Evolutionary conservation across 805 yeast species (phyloP), one percentile per base, ranked within the genome.

Genomic region (Candida tallmaniae): DNA sequence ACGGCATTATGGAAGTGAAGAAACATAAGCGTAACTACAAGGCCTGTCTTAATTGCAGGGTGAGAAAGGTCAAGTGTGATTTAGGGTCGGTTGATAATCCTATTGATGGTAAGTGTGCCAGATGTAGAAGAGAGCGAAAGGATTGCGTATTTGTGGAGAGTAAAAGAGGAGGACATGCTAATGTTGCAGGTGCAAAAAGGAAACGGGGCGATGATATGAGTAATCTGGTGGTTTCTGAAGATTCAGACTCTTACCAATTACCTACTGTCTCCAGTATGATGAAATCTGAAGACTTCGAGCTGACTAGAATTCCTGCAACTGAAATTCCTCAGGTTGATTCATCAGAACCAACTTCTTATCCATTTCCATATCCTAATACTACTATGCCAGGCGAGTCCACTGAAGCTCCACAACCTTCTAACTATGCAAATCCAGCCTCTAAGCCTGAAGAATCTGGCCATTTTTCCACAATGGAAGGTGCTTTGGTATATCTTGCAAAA

Each of bases 21-120:
- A 60, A 58, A 39, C 81, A 72, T 65, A 74, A 65, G 45, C 63
- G 96, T 42, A 76, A 78, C 41, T 89, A 84, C 54, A 72, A 76
- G 42, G 97, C 97, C 1, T 89, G 97, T 50, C 58, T 84, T 31
- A 84, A 79, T 58, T 89, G 97, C 54, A 73, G 96, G 12, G 74
- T 78, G 5, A 72, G 95, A 27, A 90, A 89, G 50, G 85, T 86
- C 27, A 79, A 78, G 49, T 89, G 97, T 62, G 95, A 87, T 52
- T 60, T 89, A 45, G 96, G 95, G 2, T 76, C 80, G 7, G 74
- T 78, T 6, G 81, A 78, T 32, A 70, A 71, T 40, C 95, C 95
- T 0, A 67, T 69, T 29, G 78, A 76, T 4, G 93, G 94, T 3
- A 93, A 94, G 3, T 89, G 97, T 66, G 80, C 76, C 2, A 62